These are phyloP conservation scores for Cydonia oblonga DNA, from an alignment of 331 rosid species.

Conservation along the genomic window DNA sequence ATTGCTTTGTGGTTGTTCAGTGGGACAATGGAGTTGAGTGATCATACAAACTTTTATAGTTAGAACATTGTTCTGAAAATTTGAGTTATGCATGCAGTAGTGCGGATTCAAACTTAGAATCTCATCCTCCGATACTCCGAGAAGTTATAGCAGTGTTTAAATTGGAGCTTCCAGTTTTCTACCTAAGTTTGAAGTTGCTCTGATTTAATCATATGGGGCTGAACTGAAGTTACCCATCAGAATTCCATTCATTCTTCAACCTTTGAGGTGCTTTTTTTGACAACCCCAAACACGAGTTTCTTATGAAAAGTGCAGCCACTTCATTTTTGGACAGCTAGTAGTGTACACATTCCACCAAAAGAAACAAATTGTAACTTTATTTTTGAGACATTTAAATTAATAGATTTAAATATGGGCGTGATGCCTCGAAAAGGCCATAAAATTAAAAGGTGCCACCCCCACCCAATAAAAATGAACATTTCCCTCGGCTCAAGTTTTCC, in stretches of 20 bases:
- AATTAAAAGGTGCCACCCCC: conserved; percentile 3
- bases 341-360: conserved; percentile 17
- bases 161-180: background rate
- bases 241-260: background rate
- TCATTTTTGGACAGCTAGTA: background rate
- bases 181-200: too few species aligned
- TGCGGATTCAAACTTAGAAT: background rate
- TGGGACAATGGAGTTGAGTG: background rate
- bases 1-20: background rate
- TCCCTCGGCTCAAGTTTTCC: conserved; percentile 22
- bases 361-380: conserved; percentile 3
- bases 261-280: background rate
- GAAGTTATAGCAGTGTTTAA: background rate
- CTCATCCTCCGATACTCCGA: background rate
- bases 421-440: background rate
- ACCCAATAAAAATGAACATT: conserved; percentile 8
- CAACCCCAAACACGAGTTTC: background rate
- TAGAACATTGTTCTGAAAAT: too few species aligned
- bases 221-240: background rate
- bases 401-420: background rate
- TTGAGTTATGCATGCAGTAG: too few species aligned
- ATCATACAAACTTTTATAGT: too few species aligned
- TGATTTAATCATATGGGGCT: background rate
- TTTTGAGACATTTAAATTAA: background rate
- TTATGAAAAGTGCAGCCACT: background rate